Conservation (phyloP, 805 yeast genomes). For the Komagataella ulmi region DNA sequence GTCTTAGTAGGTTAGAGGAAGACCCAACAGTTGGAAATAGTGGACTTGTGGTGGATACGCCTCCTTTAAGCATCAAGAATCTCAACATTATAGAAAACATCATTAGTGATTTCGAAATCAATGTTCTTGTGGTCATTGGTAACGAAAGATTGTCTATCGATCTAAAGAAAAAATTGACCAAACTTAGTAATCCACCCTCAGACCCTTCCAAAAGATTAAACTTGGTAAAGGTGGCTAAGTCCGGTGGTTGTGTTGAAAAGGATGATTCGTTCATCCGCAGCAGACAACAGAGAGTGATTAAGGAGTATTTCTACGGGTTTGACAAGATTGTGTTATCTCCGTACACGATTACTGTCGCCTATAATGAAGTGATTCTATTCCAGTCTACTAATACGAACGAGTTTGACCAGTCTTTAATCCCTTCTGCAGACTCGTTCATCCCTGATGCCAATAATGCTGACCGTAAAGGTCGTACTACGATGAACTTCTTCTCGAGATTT, state of each 20-base stretch:
- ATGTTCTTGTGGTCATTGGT: constrained; percentile 58
- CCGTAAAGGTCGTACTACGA: constrained; percentile 2
- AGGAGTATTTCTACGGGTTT: constrained; percentile 84
- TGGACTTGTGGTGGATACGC: constrained; percentile 67
- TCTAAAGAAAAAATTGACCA: constrained; percentile 34
- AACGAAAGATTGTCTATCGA: constrained; percentile 59
- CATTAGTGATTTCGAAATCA: constrained; percentile 43
- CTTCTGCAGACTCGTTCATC: constrained; percentile 4
- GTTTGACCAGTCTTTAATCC: constrained; percentile 1
- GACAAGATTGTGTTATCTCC: constrained; percentile 62
- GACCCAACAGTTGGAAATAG: constrained; percentile 31
- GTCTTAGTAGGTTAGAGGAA: constrained; percentile 31
- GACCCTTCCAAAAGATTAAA: constrained; percentile 14
- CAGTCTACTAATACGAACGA: constrained; percentile 3
- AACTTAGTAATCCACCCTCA: constrained; percentile 11
- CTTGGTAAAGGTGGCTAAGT: constrained; percentile 50
- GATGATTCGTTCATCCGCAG: constrained; percentile 60
- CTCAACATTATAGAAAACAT: constrained; percentile 38
- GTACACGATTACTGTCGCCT: constrained; percentile 65
- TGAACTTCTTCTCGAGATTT: constrained; percentile 4
- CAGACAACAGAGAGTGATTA: constrained; percentile 61
- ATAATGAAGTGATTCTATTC: constrained; percentile 46
- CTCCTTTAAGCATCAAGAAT: constrained; percentile 42
- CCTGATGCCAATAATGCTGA: neutral
- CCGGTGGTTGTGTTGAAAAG: constrained; percentile 67